Base-by-base conservation (phyloP, 2,329 filamentous ascomycete genomes). In the Penicillium sp. region DNA sequence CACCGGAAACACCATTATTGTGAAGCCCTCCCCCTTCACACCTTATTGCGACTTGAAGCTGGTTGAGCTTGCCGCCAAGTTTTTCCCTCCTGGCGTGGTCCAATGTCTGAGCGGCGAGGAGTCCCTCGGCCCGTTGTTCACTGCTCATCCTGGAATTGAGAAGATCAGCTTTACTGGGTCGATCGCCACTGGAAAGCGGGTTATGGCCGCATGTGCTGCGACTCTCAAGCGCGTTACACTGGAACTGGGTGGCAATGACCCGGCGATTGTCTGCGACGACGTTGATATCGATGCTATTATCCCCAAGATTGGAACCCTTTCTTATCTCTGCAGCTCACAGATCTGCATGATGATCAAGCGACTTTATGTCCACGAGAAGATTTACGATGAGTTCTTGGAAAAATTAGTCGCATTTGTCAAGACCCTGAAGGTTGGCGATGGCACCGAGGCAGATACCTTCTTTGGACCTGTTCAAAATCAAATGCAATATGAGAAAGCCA, bases 401-500 rank as follows among this genome's bases (percentile, higher is more conserved):
- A 79, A 75, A 2, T 62, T 82, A 43, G 73, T 80, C 6, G 73
- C 77, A 41, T 77, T 81, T 37, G 79, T 80, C 37, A 77, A 80
- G 53, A 60, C 58, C 3, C 59, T 79, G 29, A 74, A 75, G 50
- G 66, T 76, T 43, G 80, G 76, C 65, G 56, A 71, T 41, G 69
- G 69, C 57, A 73, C 66, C 62, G 71, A 81, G 54, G 77, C 73
- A 50, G 75, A 75, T 42, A 77, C 80, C 43, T 69, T 83, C 40
- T 80, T 85, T 56, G 83, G 85, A 0, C 87, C 87, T 0, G 73
- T 89, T 2, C 85, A 86, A 59, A 89, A 89, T 72, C 73, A 79
- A 62, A 82, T 85, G 80, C 87, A 89, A 71, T 89, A 81, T 67
- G 82, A 87, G 47, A 81, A 81, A 25, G 83, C 86, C 27, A 82